phyloP scores from a whole-genome alignment of 306 rosid genomes.

The Malus domestica region DNA sequence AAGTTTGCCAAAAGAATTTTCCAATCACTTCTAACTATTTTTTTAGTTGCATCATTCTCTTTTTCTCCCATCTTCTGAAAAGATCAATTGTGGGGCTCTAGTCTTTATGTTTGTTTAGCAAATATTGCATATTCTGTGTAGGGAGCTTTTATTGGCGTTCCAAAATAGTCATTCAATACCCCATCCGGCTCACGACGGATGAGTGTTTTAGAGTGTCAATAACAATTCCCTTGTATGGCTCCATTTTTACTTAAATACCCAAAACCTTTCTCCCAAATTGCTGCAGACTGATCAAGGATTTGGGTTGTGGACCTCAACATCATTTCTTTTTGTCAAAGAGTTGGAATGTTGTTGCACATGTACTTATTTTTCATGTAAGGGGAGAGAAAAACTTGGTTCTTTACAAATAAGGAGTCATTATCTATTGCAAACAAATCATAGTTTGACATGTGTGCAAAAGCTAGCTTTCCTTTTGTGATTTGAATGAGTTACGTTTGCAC shows the following conservation, averaged over 20 bases:
- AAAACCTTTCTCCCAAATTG: neutral
- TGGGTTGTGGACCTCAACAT: neutral
- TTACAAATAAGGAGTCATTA: too few relatives aligned
- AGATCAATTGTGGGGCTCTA: conserved; percentile 1
- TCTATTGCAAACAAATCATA: neutral
- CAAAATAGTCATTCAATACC: neutral
- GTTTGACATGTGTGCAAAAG: neutral
- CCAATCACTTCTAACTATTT: neutral
- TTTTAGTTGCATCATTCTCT: neutral
- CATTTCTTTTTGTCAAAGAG: neutral
- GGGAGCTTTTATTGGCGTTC: neutral
- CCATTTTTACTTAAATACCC: neutral
- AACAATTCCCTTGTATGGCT: neutral
- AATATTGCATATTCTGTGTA: neutral
- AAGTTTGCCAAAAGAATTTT: neutral
- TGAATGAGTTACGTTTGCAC: neutral
- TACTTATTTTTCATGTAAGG: conserved; percentile 2
- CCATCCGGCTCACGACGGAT: neutral
- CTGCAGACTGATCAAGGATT: neutral
- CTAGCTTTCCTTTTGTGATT: neutral
- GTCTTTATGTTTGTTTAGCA: neutral
- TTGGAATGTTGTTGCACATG: conserved; percentile 1
- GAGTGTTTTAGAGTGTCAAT: neutral
- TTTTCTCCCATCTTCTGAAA: conserved; percentile 6
- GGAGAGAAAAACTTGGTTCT: neutral